Conservation (phyloP, 73 alveolate species). For the Paramecium tetraurelia region DNA sequence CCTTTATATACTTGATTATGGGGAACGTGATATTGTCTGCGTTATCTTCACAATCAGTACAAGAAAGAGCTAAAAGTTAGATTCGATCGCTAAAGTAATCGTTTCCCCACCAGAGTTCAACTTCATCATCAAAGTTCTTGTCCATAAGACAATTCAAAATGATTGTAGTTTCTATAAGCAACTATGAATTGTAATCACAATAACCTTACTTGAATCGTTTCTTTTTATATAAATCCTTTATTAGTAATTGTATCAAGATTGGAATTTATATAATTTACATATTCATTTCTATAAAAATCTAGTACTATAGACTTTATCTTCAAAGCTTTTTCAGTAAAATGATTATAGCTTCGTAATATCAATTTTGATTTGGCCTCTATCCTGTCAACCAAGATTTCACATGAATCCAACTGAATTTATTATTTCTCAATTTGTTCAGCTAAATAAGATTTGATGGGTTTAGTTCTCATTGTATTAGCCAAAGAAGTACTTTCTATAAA, state of each 20-base stretch:
- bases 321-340: background rate
- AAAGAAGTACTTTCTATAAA: background rate
- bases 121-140: conserved; percentile 28
- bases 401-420: background rate
- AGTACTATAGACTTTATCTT: background rate
- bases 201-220: background rate
- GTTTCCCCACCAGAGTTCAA: conserved; percentile 33
- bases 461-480: background rate
- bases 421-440: conserved; percentile 3
- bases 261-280: background rate
- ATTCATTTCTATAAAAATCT: background rate
- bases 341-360: background rate
- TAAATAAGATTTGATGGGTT: background rate
- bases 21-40: background rate
- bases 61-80: background rate
- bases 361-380: conserved; percentile 10
- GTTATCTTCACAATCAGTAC: background rate
- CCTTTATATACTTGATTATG: background rate
- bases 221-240: background rate
- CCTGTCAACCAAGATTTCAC: background rate
- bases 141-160: conserved; percentile 41
- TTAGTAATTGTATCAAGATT: background rate
- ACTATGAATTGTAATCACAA: background rate
- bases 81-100: background rate
- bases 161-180: background rate